phyloP scores from a whole-genome alignment of 2,329 filamentous ascomycete species.

The Phialocephala sp. region DNA sequence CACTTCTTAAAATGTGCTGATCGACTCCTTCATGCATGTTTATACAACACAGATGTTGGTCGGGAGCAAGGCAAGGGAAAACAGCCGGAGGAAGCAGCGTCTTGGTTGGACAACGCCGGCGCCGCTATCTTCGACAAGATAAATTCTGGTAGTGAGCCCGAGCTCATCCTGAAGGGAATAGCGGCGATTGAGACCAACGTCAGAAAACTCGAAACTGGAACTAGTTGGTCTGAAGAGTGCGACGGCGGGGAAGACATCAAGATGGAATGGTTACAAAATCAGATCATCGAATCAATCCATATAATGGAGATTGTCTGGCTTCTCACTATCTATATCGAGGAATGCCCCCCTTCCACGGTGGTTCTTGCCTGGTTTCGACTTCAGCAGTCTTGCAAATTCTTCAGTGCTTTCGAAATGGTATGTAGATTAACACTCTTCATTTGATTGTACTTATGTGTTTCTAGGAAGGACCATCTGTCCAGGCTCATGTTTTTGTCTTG shows the following conservation, averaged over 20 bases:
- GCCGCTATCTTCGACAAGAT: slow-evolving; percentile 1
- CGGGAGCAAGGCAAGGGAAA: slow-evolving; percentile 7
- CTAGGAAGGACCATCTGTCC: slow-evolving; percentile 36
- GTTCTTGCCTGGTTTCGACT: slow-evolving; percentile 77
- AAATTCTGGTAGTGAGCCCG: neutral
- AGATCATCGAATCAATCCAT: slow-evolving; percentile 75
- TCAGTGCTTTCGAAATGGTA: slow-evolving; percentile 67
- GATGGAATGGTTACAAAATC: slow-evolving; percentile 64
- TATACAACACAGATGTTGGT: slow-evolving; percentile 32
- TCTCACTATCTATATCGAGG: slow-evolving; percentile 63
- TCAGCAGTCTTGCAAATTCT: slow-evolving; percentile 71
- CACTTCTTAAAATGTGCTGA: slow-evolving; percentile 70
- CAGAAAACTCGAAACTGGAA: slow-evolving; percentile 48
- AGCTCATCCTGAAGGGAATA: slow-evolving; percentile 49
- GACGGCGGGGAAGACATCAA: slow-evolving; percentile 59
- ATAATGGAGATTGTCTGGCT: slow-evolving; percentile 76
- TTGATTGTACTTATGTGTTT: slow-evolving; percentile 19
- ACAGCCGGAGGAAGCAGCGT: neutral
- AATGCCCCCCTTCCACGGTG: slow-evolving; percentile 62
- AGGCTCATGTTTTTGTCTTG: slow-evolving; percentile 61
- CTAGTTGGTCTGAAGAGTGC: slow-evolving; percentile 52
- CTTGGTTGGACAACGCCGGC: slow-evolving; percentile 7
- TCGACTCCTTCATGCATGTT: slow-evolving; percentile 44
- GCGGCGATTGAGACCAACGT: slow-evolving; percentile 55
- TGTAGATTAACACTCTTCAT: slow-evolving; percentile 9